Base-by-base conservation (phyloP, 768 basidiomycete genomes). In the Solioccasus polychromus region DNA sequence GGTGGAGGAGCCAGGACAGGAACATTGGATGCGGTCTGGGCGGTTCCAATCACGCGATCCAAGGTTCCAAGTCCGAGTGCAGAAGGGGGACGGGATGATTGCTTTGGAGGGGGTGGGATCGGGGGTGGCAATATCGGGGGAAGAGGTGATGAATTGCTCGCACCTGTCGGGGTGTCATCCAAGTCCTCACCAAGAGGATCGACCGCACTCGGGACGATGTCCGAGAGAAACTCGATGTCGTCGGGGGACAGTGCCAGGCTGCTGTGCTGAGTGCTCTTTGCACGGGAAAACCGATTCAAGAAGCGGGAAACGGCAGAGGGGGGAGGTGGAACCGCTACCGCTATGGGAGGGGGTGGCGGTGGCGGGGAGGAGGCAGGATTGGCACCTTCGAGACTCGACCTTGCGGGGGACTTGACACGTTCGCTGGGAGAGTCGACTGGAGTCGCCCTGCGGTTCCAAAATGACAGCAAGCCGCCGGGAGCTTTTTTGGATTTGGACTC, bases 241-340 rank as follows among this genome's bases (percentile, higher is more conserved):
- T 88, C 82, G 2, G 78, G 71, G 14, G 88, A 88, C 15, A 94
- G 73, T 11, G 88, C 77, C 26, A 93, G 62, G 24, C 85, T 81
- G 40, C 73, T 75, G 37, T 71, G 71, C 25, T 68, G 66, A 38
- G 69, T 46, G 22, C 59, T 50, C 37, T 68, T 72, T 22, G 66
- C 65, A 18, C 80, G 77, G 8, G 81, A 82, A 63, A 94, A 88
- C 38, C 88, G 79, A 39, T 77, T 80, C 38, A 92, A 72, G 61
- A 94, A 93, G 5, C 92, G 80, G 10, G 90, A 89, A 25, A 93
- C 87, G 8, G 80, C 88, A 0, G 92, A 89, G 23, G 79, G 71
- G 12, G 74, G 61, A 5, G 71, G 58, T 35, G 40, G 11, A 7
- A 50, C 32, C 35, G 44, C 31, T 17, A 35, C 28, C 28, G 38